These are phyloP conservation scores for Acephala macrosclerotiorum DNA, from an alignment of 2,329 filamentous ascomycete genomes.

Conservation along the genomic window DNA sequence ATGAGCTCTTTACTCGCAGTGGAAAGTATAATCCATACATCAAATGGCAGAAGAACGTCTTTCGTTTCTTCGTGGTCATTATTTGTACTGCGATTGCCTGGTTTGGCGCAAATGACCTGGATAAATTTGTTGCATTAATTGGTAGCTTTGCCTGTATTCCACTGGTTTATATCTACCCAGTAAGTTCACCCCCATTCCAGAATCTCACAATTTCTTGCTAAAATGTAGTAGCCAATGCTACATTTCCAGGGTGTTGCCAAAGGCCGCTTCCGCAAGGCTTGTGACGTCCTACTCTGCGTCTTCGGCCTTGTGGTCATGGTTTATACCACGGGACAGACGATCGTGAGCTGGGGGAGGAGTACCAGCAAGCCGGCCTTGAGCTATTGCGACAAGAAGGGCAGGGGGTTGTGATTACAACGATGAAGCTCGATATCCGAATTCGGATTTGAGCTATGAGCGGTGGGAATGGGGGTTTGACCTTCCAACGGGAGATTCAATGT, in stretches of 20 bases:
- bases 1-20: constrained; percentile 89
- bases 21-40: constrained; percentile 98
- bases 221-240: constrained; percentile 74
- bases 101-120: constrained; percentile 89
- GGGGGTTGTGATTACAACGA: constrained; percentile 9
- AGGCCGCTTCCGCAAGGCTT: constrained; percentile 68
- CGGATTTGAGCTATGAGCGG: no score
- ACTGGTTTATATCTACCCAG: constrained; percentile 95
- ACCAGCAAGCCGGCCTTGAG: constrained; percentile 55
- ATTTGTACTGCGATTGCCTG: constrained; percentile 88
- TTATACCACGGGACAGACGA: constrained; percentile 88
- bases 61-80: constrained; percentile 91
- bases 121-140: constrained; percentile 96
- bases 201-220: constrained; percentile 6
- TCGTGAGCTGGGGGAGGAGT: constrained; percentile 83
- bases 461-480: no score
- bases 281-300: constrained; percentile 79
- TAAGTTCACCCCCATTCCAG: constrained; percentile 62
- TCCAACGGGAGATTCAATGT: no score
- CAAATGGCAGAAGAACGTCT: constrained; percentile 99
- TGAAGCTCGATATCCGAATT: neutral
- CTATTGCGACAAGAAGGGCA: constrained; percentile 62
- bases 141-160: constrained; percentile 98
- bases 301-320: constrained; percentile 89
- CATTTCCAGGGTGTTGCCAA: constrained; percentile 84